Conservation (phyloP, 2,329 filamentous ascomycete species). For the Cladosporium sp. region DNA sequence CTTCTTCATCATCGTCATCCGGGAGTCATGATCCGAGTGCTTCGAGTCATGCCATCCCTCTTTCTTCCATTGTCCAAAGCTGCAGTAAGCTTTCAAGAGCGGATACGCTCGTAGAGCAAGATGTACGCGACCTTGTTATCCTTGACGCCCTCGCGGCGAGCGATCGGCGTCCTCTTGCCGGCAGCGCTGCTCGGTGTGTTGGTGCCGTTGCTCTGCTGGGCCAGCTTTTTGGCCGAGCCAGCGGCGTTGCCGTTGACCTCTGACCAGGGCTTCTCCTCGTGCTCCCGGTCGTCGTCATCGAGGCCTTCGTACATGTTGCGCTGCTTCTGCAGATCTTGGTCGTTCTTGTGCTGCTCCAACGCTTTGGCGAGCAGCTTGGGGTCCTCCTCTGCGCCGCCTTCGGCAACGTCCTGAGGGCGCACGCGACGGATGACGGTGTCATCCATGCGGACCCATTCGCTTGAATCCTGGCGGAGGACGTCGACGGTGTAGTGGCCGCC, state of each 20-base stretch:
- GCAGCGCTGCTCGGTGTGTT: constrained; percentile 46
- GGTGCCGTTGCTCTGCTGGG: constrained; percentile 48
- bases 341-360: constrained; percentile 61
- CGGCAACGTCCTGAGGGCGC: constrained; percentile 79
- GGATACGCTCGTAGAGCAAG: constrained; percentile 81
- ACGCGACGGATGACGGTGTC: constrained; percentile 86
- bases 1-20: neutral
- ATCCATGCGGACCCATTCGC: constrained; percentile 92
- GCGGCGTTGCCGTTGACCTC: constrained; percentile 62
- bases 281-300: constrained; percentile 59
- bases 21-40: neutral
- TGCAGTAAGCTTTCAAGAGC: constrained; percentile 12
- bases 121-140: constrained; percentile 98
- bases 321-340: constrained; percentile 32
- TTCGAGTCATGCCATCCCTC: neutral
- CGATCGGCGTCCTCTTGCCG: constrained; percentile 49
- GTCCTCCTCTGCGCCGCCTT: constrained; percentile 75
- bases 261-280: constrained; percentile 66
- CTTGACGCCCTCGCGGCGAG: constrained; percentile 50
- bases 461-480: constrained; percentile 85
- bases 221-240: constrained; percentile 50
- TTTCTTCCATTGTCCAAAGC: neutral
- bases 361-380: constrained; percentile 60
- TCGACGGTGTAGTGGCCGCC: constrained; percentile 98
- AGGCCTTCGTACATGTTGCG: constrained; percentile 69